Evolutionary conservation across 2,329 filamentous ascomycete genomes (phyloP).

Genomic region (Cordyceps cateniannulata): DNA sequence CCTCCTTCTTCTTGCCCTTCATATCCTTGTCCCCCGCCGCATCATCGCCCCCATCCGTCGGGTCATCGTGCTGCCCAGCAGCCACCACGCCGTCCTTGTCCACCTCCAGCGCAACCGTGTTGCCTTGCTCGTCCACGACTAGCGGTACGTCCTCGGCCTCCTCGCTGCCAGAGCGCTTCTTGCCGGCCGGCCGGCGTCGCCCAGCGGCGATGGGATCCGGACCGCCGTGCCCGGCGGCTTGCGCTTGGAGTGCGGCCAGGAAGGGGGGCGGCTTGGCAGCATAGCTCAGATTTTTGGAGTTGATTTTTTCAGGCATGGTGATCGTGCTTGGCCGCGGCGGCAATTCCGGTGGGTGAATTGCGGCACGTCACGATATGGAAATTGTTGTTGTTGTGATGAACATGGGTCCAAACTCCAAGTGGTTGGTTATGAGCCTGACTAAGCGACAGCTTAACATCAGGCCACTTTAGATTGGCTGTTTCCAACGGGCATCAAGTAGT

Average conservation of each 20-base stretch:
- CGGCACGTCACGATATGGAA: background rate
- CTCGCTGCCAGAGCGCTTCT: slow-evolving; percentile 54
- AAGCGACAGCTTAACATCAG: background rate
- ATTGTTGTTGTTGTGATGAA: background rate
- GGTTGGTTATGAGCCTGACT: background rate
- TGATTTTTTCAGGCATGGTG: slow-evolving; percentile 48
- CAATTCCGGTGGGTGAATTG: background rate
- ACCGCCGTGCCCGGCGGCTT: slow-evolving; percentile 36
- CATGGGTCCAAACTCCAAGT: background rate
- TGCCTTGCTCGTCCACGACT: slow-evolving; percentile 66
- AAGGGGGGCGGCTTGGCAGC: slow-evolving; percentile 47
- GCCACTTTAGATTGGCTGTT: background rate
- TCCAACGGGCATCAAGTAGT: background rate
- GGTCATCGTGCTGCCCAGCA: slow-evolving; percentile 14
- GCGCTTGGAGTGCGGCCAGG: slow-evolving; percentile 44
- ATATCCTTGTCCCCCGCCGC: slow-evolving; percentile 20
- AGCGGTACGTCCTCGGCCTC: slow-evolving; percentile 73
- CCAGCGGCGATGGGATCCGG: slow-evolving; percentile 47
- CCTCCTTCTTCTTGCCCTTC: slow-evolving; percentile 22
- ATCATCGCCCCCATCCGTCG: slow-evolving; percentile 12
- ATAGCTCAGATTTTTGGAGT: slow-evolving; percentile 59
- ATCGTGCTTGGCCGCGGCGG: no score
- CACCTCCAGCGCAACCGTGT: slow-evolving; percentile 48
- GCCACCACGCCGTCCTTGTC: slow-evolving; percentile 37
- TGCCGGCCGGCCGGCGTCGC: slow-evolving; percentile 38